A percentile compares a stretch with the other conserved stretches of the same genome.
These are phyloP conservation scores for Herpotrichia juniperi DNA, from an alignment of 2,329 filamentous ascomycete genomes.

Conservation along the genomic window DNA sequence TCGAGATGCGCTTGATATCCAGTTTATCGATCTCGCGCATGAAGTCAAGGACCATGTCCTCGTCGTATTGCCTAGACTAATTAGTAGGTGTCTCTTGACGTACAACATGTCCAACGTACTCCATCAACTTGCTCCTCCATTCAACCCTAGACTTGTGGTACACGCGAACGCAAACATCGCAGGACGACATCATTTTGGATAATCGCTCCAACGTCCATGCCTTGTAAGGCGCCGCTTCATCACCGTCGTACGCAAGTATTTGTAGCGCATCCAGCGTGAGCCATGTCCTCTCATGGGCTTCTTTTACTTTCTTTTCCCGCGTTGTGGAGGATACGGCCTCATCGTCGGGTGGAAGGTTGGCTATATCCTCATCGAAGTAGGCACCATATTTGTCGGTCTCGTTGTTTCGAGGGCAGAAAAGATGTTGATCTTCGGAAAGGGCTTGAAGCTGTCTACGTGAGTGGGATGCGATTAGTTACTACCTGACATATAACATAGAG, in stretches of 20 bases:
- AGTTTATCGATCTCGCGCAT: constrained; percentile 53
- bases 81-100: constrained; percentile 13
- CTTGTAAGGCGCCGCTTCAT: constrained; percentile 52
- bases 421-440: constrained; percentile 49
- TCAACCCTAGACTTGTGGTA: constrained; percentile 53
- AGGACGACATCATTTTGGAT: constrained; percentile 50
- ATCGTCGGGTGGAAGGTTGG: constrained; percentile 35
- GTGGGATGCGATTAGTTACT: constrained; percentile 26
- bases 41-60: constrained; percentile 52
- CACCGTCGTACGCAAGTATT: constrained; percentile 56
- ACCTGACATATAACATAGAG: neutral
- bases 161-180: constrained; percentile 57
- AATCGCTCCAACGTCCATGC: constrained; percentile 49
- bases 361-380: constrained; percentile 55
- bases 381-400: constrained; percentile 37
- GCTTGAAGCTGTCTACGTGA: constrained; percentile 43
- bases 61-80: constrained; percentile 44
- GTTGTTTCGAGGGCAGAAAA: constrained; percentile 54
- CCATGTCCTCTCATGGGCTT: constrained; percentile 49
- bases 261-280: constrained; percentile 50
- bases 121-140: constrained; percentile 48
- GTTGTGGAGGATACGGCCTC: constrained; percentile 29
- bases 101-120: constrained; percentile 17
- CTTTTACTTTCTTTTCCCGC: constrained; percentile 40
- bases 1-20: constrained; percentile 51